Evolutionary conservation across 306 rosid genomes (phyloP), one percentile per base, ranked within the genome.

Genomic region (Vigna nakashimae): DNA sequence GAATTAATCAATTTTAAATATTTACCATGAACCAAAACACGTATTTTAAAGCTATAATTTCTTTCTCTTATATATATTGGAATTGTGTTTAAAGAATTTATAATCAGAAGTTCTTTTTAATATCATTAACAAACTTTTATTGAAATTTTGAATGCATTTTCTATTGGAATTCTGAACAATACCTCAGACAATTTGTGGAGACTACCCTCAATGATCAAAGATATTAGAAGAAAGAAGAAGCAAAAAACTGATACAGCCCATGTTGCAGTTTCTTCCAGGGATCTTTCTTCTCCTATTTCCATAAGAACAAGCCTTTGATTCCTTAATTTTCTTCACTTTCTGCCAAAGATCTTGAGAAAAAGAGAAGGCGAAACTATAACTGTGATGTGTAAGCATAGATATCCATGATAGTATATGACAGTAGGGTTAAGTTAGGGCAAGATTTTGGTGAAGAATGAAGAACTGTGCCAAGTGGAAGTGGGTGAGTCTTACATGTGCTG

Each of bases 261-360:
- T 69, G 93, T 91, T 51, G 93, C 83, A 0, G 96, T 86, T 1
- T 82, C 81, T 84, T 91, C 89, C 46, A 91, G 90, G 34, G 86
- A 74, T 45, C 83, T 81, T 66, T 69, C 60, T 17, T 71, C 66
- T 28, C 52, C 66, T 13, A n/a, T 2, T 4, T 26, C 87, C 88
- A 84, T 85, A 3, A 62, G 18, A 49, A 51, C 49, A 46, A 30
- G 34, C 34, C 34, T 30, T 30, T 30, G 7, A 40, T 40, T 40
- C 51, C 15, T 9, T n/a, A 64, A n/a, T 64, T 36, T 26, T 64
- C 69, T 4, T 11, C 17, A 52, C 40, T 45, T 45, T 46, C 55
- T 68, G 51, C 20, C 22, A 13, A 60, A 45, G 32, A 22, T 64
- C 63, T 63, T 13, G 71, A 34, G 60, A 46, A 51, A 20, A 64